These are phyloP conservation scores for Plasmodium fragile DNA, from an alignment of 169 alveolate species.

Conservation along the genomic window DNA sequence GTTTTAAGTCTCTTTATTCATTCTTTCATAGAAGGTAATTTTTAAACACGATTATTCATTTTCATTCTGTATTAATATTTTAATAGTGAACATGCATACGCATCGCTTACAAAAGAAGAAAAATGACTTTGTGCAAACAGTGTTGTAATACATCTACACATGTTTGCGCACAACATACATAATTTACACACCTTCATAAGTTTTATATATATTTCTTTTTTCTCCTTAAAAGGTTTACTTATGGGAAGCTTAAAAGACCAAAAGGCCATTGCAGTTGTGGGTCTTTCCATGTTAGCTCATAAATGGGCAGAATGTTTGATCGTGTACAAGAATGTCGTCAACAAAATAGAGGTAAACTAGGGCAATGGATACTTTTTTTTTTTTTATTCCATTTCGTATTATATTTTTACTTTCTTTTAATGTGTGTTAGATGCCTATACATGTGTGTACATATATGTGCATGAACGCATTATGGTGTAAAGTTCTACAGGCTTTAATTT, in stretches of 20 bases:
- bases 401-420: not conserved
- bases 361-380: not conserved
- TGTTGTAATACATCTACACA: not conserved
- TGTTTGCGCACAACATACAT: not conserved
- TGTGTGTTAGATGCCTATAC: not conserved
- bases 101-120: not conserved
- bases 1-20: constrained; percentile 73
- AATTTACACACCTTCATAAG: constrained; percentile 3
- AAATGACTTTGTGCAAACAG: not conserved
- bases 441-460: not conserved
- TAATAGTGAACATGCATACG: not conserved
- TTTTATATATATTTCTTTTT: constrained; percentile 14
- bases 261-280: constrained; percentile 58
- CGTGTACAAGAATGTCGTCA: constrained; percentile 50
- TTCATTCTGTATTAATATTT: not conserved
- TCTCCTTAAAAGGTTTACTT: constrained; percentile 48
- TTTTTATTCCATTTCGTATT: not conserved
- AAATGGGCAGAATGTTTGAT: constrained; percentile 74
- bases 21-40: constrained; percentile 69
- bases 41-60: constrained; percentile 8
- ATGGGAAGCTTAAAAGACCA: constrained; percentile 73
- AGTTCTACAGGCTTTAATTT: not conserved
- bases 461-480: not conserved
- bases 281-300: constrained; percentile 72
- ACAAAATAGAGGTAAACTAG: constrained; percentile 37